Base-by-base conservation (phyloP, 2,329 filamentous ascomycete genomes). In the Aspergillus persii region DNA sequence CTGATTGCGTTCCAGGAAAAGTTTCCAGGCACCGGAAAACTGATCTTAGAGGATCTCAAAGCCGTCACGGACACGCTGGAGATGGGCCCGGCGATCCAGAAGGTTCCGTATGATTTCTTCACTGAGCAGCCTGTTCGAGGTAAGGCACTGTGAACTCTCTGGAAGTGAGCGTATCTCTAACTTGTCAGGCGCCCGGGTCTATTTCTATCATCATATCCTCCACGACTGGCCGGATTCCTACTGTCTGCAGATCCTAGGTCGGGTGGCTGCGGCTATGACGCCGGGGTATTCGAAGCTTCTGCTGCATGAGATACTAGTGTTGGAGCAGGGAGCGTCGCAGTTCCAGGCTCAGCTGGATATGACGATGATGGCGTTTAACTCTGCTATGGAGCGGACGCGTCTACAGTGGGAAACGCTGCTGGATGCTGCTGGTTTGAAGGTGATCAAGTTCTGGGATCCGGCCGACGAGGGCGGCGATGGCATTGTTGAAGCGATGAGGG, bases 341-440 rank as follows among this genome's bases (percentile, higher is more conserved):
- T 60, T 57, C 47, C 50, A 57, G 12, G 55, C 54, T 1, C 33
- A 48, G 30, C n/a, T 41, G 12, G 58, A 57, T 41, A 57, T 60
- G 6, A 27, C 55, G 4, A 47, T 52, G 31, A 60, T 57, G 58
- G 58, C 51, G 2, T 57, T 50, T 18, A 58, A 57, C 8, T 8
- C 44, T 12, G 58, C 50, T 8, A 54, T 58, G 27, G 58, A 58
- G 44, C 46, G 58, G 5, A 60, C 54, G 4, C 39, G 30, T 8
- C 1, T 26, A 51, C 58, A 60, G 50, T 60, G 54, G 54, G 29
- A 46, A 7, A 8, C 12, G 2, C 58, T 58, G 9, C 50, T 57
- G 26, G n/a, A 58, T 31, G 26, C 11, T 15, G 54, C 47, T 2
- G 58, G 50, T 6, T 27, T 57, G 9, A 44, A 18, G 41, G 26